These are phyloP conservation scores for Botrytis elliptica DNA, from an alignment of 2,329 filamentous ascomycete species.

Conservation along the genomic window DNA sequence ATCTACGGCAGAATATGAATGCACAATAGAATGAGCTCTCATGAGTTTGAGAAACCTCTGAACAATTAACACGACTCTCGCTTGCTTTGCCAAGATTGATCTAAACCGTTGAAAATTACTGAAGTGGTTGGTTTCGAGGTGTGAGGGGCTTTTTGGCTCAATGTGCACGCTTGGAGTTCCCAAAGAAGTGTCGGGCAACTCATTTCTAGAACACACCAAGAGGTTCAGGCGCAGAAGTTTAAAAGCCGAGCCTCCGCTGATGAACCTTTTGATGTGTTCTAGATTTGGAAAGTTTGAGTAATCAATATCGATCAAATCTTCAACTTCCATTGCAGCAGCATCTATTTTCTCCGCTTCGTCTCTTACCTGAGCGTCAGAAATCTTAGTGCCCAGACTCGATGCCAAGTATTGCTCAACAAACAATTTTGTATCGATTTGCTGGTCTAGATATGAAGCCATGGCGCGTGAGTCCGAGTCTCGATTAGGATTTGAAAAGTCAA, in stretches of 20 bases:
- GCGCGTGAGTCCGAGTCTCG: background rate
- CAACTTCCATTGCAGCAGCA: background rate
- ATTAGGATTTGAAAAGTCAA: constrained; percentile 12
- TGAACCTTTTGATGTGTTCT: constrained; percentile 1
- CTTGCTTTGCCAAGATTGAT: background rate
- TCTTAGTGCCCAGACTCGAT: background rate
- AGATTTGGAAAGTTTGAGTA: constrained; percentile 3
- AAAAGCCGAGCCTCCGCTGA: background rate
- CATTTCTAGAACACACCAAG: background rate
- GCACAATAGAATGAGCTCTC: background rate
- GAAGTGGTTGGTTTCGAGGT: too few species aligned
- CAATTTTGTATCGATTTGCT: constrained; percentile 6
- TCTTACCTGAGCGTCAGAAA: background rate
- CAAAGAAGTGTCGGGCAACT: background rate
- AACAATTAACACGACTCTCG: background rate
- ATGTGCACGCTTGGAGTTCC: background rate
- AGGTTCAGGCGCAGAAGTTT: background rate
- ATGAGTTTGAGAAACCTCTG: background rate
- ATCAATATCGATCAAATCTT: background rate
- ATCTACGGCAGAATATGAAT: background rate
- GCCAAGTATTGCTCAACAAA: constrained; percentile 13
- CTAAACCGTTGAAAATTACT: background rate
- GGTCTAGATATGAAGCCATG: constrained; percentile 15
- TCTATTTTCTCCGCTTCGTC: background rate
- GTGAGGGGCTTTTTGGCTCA: background rate